Evolutionary conservation across 1,284 basidiomycete species (phyloP).

Genomic region (Boletus sp.): DNA sequence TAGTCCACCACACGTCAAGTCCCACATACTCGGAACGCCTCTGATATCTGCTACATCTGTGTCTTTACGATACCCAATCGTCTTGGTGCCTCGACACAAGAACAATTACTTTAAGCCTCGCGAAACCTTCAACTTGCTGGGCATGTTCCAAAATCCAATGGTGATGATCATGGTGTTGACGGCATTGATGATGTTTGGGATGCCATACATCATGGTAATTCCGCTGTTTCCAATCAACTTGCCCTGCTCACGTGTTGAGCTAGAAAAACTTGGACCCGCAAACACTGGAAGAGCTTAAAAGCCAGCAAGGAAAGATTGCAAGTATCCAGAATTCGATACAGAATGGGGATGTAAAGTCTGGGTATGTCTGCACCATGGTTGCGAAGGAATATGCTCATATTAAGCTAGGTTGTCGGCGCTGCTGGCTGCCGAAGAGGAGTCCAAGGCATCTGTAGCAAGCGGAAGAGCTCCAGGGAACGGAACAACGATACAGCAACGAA

Average conservation of each 20-base stretch:
- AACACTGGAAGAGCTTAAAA: constrained; percentile 64
- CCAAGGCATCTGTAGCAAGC: constrained; percentile 22
- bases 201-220: constrained; percentile 75
- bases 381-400: constrained; percentile 12
- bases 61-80: constrained; percentile 64
- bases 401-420: constrained; percentile 39
- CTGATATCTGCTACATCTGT: constrained; percentile 55
- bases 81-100: constrained; percentile 49
- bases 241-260: constrained; percentile 8
- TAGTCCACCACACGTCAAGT: constrained; percentile 50
- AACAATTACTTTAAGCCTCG: constrained; percentile 65
- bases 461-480: constrained; percentile 20
- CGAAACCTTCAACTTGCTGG: constrained; percentile 71
- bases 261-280: constrained; percentile 82
- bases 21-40: constrained; percentile 66
- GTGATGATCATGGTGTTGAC: constrained; percentile 77
- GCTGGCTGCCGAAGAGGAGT: constrained; percentile 30
- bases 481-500: constrained; percentile 30
- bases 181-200: constrained; percentile 67
- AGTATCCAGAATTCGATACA: constrained; percentile 56
- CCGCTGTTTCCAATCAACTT: background rate
- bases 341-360: constrained; percentile 54
- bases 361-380: constrained; percentile 37
- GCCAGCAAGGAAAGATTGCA: constrained; percentile 60
- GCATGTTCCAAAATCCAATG: constrained; percentile 85